Evolutionary conservation across 2,329 filamentous ascomycete genomes (phyloP), one percentile per base, ranked within the genome.

Genomic region (Colletotrichum higginsianum): DNA sequence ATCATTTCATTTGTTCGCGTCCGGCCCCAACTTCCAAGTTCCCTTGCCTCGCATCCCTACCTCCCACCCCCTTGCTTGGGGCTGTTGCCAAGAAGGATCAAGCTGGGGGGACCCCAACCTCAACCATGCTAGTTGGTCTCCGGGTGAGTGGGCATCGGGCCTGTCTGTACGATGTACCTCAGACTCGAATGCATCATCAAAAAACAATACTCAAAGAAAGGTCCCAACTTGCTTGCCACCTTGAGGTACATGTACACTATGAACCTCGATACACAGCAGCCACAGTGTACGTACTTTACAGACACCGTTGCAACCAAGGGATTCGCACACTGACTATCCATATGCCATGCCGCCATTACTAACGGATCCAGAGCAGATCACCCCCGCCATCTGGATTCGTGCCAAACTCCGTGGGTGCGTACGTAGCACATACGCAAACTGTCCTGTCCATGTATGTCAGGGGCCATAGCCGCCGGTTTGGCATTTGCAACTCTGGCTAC

Each of bases 21-120:
- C 64, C 30, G 57, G 40, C 67, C 26, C 26, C 49, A 38, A 53
- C 35, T 53, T 44, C 26, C 30, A 35, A 9, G 30, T 35, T 11
- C 30, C 30, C 30, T 35, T 35, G 30, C 30, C 30, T 35, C 30
- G 1, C 30, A 9, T 8, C 30, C 30, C 30, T 35, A 35, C 30
- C 30, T 11, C 5, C 21, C 44, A 40, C 58, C 65, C 46, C 26
- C 46, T 40, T 49, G 35, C 56, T 30, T 52, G 52, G 64, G 35
- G 38, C 38, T 42, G 42, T 23, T 38, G 69, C 68, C 69, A 71
- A 71, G 69, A 58, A 30, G 38, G 9, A 30, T 30, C 26, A 58
- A 69, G 58, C 65, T 64, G 58, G 65, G 65, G 42, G 53, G 30
- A 18, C 58, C 46, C 47, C 49, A 66, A 38, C 58, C 52, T 56